A percentile compares a stretch with the other conserved stretches of the same genome.
Conservation (phyloP, 139 green algal species). For the Haematococcus sp. region DNA sequence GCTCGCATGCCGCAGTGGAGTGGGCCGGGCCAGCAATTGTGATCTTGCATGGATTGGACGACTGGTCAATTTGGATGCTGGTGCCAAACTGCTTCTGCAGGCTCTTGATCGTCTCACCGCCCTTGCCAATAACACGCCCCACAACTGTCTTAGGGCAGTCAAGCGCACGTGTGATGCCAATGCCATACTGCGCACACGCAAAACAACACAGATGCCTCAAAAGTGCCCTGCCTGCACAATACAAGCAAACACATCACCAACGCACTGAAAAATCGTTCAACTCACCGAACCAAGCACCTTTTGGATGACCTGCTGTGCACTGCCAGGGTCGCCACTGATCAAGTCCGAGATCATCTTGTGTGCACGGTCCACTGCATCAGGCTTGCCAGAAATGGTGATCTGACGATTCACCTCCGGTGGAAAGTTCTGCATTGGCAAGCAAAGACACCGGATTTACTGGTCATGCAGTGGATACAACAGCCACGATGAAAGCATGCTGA, state of each 20-base stretch:
- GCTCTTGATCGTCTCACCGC: constrained; percentile 91
- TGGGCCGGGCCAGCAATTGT: constrained; percentile 74
- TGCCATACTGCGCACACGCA: constrained; percentile 70
- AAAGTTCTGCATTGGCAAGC: constrained; percentile 31
- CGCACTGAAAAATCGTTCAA: neutral
- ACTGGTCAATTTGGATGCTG: constrained; percentile 87
- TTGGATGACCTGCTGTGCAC: constrained; percentile 76
- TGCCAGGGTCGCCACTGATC: constrained; percentile 78
- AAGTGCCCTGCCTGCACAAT: too few relatives aligned
- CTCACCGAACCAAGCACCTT: constrained; percentile 55
- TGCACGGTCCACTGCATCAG: constrained; percentile 64
- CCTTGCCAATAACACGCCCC: constrained; percentile 91
- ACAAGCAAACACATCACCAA: neutral
- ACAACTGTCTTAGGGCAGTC: constrained; percentile 89
- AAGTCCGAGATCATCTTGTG: constrained; percentile 80
- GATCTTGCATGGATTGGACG: constrained; percentile 75
- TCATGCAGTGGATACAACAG: too few relatives aligned
- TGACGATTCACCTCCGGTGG: constrained; percentile 51
- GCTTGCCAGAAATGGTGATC: constrained; percentile 68
- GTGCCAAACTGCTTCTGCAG: constrained; percentile 81
- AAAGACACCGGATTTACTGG: too few relatives aligned
- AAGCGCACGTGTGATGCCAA: constrained; percentile 57
- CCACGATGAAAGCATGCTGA: too few relatives aligned
- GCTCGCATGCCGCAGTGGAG: constrained; percentile 36
- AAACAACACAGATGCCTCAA: too few relatives aligned